Percentiles rank a stretch among this genome's conserved stretches.
phyloP scores from a whole-genome alignment of 2,329 filamentous ascomycete species.

The Phialophora tarda region DNA sequence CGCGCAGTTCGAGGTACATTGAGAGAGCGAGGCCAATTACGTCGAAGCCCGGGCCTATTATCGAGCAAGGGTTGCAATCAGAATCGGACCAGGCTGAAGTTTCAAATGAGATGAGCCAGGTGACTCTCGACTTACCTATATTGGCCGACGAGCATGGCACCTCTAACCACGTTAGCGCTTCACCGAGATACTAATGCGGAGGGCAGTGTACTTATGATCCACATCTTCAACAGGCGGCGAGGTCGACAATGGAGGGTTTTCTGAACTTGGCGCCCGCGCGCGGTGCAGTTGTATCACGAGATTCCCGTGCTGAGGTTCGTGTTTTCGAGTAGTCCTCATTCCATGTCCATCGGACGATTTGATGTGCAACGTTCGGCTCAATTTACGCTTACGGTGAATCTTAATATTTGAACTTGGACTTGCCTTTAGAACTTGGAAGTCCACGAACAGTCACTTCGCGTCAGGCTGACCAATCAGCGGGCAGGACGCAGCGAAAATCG shows the following conservation, averaged over 20 bases:
- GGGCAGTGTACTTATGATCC: conserved; percentile 3
- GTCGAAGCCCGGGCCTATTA: conserved; percentile 80
- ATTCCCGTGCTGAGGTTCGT: neutral
- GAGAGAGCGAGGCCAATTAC: conserved; percentile 92
- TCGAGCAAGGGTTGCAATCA: neutral
- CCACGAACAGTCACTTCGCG: neutral
- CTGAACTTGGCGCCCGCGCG: neutral
- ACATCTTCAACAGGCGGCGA: neutral
- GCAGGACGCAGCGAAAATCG: neutral
- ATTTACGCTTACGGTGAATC: neutral
- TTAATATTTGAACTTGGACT: neutral
- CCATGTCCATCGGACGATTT: neutral
- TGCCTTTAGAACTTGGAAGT: neutral
- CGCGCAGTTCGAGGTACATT: conserved; percentile 86
- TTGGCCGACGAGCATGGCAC: conserved; percentile 91
- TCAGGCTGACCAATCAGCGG: conserved; percentile 7
- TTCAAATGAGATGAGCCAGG: neutral
- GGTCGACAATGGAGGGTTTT: neutral
- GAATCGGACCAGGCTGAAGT: neutral
- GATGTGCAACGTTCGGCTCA: neutral
- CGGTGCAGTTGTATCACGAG: neutral
- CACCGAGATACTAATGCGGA: neutral
- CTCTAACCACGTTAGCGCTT: conserved; percentile 29
- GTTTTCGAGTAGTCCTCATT: neutral
- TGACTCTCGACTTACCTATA: conserved; percentile 63